Conservation (phyloP, 371 early-diverging fungal species). For the Mortierella sp. region DNA sequence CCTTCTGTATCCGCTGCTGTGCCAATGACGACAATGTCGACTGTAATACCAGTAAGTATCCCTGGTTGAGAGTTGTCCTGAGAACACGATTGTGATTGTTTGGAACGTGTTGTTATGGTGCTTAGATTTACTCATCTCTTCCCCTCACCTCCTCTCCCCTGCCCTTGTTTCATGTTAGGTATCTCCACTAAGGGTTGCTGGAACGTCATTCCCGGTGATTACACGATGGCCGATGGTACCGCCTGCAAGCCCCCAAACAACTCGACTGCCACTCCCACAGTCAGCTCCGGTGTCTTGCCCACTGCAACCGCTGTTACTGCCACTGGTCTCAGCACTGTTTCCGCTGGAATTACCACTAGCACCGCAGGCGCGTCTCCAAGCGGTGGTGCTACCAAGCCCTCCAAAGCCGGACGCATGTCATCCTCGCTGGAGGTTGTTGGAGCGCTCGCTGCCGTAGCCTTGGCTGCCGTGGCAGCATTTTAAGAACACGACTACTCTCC, state of each 20-base stretch:
- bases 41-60: constrained; percentile 50
- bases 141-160: not conserved
- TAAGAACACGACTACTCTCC: too few relatives aligned
- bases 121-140: too few relatives aligned
- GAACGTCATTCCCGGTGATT: constrained; percentile 28
- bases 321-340: too few relatives aligned
- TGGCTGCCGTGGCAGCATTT: constrained; percentile 12
- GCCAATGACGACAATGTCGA: constrained; percentile 21
- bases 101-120: too few relatives aligned
- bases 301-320: not conserved
- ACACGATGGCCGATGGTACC: constrained; percentile 25
- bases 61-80: too few relatives aligned
- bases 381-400: not conserved
- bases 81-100: too few relatives aligned
- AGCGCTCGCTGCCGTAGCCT: constrained; percentile 10
- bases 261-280: not conserved
- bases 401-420: not conserved
- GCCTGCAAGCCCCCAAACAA: constrained; percentile 18
- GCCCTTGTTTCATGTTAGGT: not conserved
- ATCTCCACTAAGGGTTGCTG: constrained; percentile 32
- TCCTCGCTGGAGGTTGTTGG: constrained; percentile 7
- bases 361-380: not conserved
- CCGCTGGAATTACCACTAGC: not conserved
- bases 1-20: constrained; percentile 61
- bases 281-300: not conserved